Conservation (phyloP, 257 asterid species). For the Solanum clarkiae region DNA sequence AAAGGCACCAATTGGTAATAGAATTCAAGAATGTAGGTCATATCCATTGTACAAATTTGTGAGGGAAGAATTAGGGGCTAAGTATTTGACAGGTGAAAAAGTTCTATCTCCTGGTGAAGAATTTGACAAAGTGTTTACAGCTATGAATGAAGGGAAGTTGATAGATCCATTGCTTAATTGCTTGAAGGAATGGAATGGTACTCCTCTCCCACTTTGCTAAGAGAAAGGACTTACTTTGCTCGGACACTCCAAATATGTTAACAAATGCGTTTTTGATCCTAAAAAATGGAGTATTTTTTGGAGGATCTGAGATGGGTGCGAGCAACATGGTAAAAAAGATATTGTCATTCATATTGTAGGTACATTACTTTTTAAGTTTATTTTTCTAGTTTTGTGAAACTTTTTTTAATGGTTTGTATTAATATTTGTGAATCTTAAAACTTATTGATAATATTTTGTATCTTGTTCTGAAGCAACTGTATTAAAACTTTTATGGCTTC, state of each 20-base stretch:
- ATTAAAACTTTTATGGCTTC: not conserved
- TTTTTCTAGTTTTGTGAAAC: not conserved
- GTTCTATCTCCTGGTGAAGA: slow-evolving; percentile 15
- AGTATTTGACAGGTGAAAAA: slow-evolving; percentile 10
- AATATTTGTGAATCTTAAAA: not conserved
- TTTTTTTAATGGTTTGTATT: not conserved
- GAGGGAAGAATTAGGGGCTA: slow-evolving; percentile 7
- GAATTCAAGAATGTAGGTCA: slow-evolving; percentile 15
- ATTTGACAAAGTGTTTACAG: slow-evolving; percentile 15
- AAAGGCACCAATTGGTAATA: slow-evolving; percentile 2
- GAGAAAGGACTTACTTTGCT: not conserved
- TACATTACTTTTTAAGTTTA: not conserved
- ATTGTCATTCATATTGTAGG: not conserved
- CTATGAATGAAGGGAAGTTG: slow-evolving; percentile 11
- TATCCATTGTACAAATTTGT: slow-evolving; percentile 18
- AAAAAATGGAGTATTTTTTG: not conserved
- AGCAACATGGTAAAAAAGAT: not conserved
- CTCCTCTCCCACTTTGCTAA: slow-evolving; percentile 13
- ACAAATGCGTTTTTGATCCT: not conserved
- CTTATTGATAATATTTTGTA: not conserved
- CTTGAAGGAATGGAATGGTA: slow-evolving; percentile 17
- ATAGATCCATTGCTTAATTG: slow-evolving; percentile 18
- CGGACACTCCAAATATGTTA: not conserved
- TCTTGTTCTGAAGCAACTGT: not conserved
- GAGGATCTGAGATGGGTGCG: not conserved